These are phyloP conservation scores for Podila epicladia DNA, from an alignment of 192 early-diverging fungal species.

Conservation along the genomic window DNA sequence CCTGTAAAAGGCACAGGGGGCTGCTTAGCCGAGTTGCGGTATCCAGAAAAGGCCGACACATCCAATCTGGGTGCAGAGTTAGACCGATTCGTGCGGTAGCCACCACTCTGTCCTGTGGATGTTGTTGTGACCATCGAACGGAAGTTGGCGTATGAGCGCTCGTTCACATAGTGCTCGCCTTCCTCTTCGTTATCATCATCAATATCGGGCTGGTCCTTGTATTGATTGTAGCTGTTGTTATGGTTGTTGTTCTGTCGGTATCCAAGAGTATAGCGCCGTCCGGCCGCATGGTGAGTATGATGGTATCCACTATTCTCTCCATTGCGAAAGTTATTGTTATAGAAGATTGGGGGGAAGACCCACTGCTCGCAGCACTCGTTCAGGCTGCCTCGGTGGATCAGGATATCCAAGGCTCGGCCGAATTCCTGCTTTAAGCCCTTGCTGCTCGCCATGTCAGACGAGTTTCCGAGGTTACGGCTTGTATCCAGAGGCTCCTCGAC, in stretches of 20 bases:
- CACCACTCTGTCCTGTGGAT: neutral
- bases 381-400: constrained; percentile 58
- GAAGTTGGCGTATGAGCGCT: neutral
- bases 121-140: neutral
- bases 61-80: neutral
- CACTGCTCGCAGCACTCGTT: constrained; percentile 66
- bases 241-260: constrained; percentile 4
- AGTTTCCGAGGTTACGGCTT: constrained; percentile 90
- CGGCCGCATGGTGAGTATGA: constrained; percentile 17
- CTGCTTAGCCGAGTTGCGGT: neutral
- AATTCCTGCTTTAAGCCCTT: constrained; percentile 87
- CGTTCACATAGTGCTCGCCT: neutral
- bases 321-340: constrained; percentile 16
- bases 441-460: constrained; percentile 81
- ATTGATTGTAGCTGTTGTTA: constrained; percentile 2
- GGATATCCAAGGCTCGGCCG: constrained; percentile 69
- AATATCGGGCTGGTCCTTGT: constrained; percentile 15
- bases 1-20: neutral
- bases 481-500: constrained; percentile 95
- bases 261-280: constrained; percentile 28
- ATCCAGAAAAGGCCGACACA: neutral
- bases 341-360: constrained; percentile 44
- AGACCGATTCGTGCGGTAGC: neutral
- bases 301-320: constrained; percentile 8
- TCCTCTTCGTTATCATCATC: constrained; percentile 29